Evolutionary conservation across 1,284 basidiomycete species (phyloP).

Genomic region (Trametes pubescens): DNA sequence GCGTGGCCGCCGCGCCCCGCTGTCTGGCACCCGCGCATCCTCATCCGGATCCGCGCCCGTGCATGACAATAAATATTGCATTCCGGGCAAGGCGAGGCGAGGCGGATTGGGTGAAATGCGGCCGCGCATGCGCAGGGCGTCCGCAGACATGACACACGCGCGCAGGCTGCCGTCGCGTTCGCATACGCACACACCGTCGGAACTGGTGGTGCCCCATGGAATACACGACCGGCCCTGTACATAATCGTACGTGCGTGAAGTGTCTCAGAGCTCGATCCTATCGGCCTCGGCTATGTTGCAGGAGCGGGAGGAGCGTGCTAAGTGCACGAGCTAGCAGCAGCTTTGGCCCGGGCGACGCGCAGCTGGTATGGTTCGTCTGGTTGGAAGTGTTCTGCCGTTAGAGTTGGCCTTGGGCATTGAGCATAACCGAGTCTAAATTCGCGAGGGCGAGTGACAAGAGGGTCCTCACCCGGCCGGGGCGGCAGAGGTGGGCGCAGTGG

Average conservation of each 20-base stretch:
- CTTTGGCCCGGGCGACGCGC: conserved; percentile 7
- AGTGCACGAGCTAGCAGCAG: background rate
- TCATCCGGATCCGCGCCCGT: conserved; percentile 1
- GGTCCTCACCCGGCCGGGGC: conserved; percentile 11
- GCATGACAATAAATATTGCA: no score
- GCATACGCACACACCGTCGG: background rate
- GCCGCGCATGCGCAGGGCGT: background rate
- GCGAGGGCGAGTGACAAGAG: background rate
- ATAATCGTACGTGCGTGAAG: conserved; percentile 24
- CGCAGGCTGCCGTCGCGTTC: no score
- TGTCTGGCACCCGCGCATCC: conserved; percentile 1
- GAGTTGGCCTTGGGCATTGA: background rate
- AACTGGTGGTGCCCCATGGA: conserved; percentile 5
- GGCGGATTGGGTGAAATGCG: conserved; percentile 2
- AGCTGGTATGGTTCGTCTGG: background rate
- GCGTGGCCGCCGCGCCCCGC: conserved; percentile 22
- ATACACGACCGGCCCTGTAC: conserved; percentile 8
- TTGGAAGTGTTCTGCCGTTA: background rate
- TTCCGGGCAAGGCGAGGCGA: background rate
- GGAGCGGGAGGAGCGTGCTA: background rate
- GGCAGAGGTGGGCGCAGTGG: conserved; percentile 18
- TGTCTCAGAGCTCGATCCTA: conserved; percentile 19
- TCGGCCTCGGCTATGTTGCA: conserved; percentile 1
- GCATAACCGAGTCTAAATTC: background rate
- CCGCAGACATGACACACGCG: background rate